phyloP scores from a whole-genome alignment of 495 filamentous ascomycete species.

The Hyaloscypha finlandica region DNA sequence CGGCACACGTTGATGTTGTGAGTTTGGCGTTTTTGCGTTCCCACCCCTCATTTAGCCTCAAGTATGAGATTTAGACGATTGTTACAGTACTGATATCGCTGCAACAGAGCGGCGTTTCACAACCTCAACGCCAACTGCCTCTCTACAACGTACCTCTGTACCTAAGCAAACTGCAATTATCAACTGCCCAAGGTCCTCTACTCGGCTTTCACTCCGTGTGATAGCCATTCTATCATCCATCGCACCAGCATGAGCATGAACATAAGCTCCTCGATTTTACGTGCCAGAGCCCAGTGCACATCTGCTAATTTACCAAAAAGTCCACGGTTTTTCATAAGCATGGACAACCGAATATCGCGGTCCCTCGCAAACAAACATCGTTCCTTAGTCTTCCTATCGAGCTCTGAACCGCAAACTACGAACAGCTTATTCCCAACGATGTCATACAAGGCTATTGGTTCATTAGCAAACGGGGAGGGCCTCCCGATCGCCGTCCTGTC shows the following conservation, averaged over 20 bases:
- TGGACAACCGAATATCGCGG: constrained; percentile 3
- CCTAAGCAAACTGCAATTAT: no score
- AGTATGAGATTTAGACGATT: no score
- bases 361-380: no score
- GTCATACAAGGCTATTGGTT: neutral
- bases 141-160: no score
- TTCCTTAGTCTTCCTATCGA: constrained; percentile 7
- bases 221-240: neutral
- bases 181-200: no score
- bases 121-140: no score
- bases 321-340: neutral
- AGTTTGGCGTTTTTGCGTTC: no score
- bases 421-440: constrained; percentile 3
- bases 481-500: constrained; percentile 4
- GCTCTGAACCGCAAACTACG: constrained; percentile 7
- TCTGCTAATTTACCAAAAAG: neutral
- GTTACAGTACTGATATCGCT: no score
- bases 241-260: neutral
- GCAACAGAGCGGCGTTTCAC: no score
- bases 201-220: no score
- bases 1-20: no score
- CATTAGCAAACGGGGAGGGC: constrained; percentile 3
- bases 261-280: neutral
- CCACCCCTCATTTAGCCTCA: no score
- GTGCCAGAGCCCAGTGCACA: neutral